phyloP scores from a whole-genome alignment of 768 basidiomycete species.

The Gymnopilus junonius region DNA sequence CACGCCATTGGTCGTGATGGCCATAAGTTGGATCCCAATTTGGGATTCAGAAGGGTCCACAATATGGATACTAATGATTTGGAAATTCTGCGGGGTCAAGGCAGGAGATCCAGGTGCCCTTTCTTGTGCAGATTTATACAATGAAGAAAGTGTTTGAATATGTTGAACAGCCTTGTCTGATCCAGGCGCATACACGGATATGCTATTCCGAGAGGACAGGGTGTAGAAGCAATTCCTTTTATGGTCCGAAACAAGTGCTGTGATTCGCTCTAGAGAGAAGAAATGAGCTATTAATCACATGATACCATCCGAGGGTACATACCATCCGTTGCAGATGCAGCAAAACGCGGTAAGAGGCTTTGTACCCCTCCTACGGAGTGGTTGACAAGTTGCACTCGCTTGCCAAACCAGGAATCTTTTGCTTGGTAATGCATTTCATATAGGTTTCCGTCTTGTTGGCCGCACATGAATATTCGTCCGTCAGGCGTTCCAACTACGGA shows the following conservation, averaged over 20 bases:
- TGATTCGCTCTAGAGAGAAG: conserved; percentile 64
- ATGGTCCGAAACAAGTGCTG: conserved; percentile 67
- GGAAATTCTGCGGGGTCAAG: conserved; percentile 70
- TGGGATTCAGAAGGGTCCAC: conserved; percentile 71
- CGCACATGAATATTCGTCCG: conserved; percentile 92
- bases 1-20: conserved; percentile 79
- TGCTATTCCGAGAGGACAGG: conserved; percentile 64
- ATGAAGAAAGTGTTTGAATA: conserved; percentile 73
- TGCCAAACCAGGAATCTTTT: conserved; percentile 91
- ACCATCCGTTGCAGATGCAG: conserved; percentile 70
- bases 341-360: conserved; percentile 79
- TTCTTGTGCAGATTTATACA: conserved; percentile 79
- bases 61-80: conserved; percentile 71
- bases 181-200: conserved; percentile 68
- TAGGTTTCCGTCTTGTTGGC: conserved; percentile 81
- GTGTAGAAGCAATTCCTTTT: conserved; percentile 80
- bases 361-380: conserved; percentile 81
- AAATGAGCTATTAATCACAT: conserved; percentile 5
- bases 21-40: conserved; percentile 74
- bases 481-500: conserved; percentile 78
- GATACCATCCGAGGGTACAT: conserved; percentile 21
- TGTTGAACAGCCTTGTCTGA: conserved; percentile 72
- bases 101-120: conserved; percentile 80
- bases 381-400: conserved; percentile 83
- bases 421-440: conserved; percentile 94